Conservation (phyloP, 176 grass and related monocot genomes). For the Zea mays region Zm-B73-REFERENCE-NAM-5.0 NC_050097.1:147428501-147429000, state of each 20-base stretch:
- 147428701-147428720: no score
- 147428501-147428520: no score
- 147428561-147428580: no score
- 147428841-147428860: neutral
- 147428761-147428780: neutral
- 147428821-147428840: neutral
- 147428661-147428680: neutral
- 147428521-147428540: no score
- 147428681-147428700: neutral
- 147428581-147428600: no score
- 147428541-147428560: neutral
- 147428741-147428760: no score
- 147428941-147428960: neutral
- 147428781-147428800: neutral
- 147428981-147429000: constrained; percentile 23
- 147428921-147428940: constrained; percentile 39
- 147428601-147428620: no score
- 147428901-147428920: constrained; percentile 26
- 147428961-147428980: constrained; percentile 31
- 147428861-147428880: constrained; percentile 46
- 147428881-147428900: constrained; percentile 36
- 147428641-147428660: neutral
- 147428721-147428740: constrained; percentile 6
- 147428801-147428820: neutral
- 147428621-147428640: neutral